Evolutionary conservation across 2,329 filamentous ascomycete species (phyloP).

Genomic region (Aspergillus ruber): DNA sequence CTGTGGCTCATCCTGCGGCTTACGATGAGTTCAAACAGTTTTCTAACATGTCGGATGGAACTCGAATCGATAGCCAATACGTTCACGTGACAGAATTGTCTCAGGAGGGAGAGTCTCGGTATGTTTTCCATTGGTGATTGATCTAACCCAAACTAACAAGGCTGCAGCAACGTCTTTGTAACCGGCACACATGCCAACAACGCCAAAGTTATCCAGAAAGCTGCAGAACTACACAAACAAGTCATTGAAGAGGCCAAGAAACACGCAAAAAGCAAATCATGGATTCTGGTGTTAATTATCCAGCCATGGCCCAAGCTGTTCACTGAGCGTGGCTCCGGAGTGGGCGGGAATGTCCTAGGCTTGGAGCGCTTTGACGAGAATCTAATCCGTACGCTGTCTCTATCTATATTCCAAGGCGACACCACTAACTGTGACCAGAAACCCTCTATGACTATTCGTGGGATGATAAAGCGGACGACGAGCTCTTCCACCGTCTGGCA

Average conservation of each 20-base stretch:
- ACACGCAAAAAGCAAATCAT: slow-evolving; percentile 11
- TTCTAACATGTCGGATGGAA: slow-evolving; percentile 10
- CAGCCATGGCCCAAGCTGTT: slow-evolving; percentile 39
- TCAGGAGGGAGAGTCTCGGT: slow-evolving; percentile 13
- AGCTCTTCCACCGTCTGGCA: slow-evolving; percentile 22
- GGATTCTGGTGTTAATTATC: slow-evolving; percentile 21
- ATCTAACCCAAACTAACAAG: not conserved
- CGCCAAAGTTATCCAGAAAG: slow-evolving; percentile 10
- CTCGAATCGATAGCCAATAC: slow-evolving; percentile 10
- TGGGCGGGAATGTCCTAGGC: slow-evolving; percentile 30
- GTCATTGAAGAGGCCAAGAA: slow-evolving; percentile 13
- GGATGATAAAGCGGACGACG: slow-evolving; percentile 27
- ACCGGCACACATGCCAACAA: slow-evolving; percentile 18
- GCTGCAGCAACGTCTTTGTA: slow-evolving; percentile 9
- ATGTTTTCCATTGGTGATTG: not conserved
- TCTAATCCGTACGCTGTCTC: slow-evolving; percentile 9
- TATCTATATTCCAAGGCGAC: slow-evolving; percentile 9
- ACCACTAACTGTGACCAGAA: slow-evolving; percentile 14
- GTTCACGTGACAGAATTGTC: slow-evolving; percentile 14
- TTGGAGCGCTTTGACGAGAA: slow-evolving; percentile 29
- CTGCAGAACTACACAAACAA: slow-evolving; percentile 11
- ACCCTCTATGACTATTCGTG: slow-evolving; percentile 18
- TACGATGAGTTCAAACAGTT: slow-evolving; percentile 9
- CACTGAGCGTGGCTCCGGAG: slow-evolving; percentile 27
- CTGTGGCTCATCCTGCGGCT: slow-evolving; percentile 6